Percentiles rank a stretch among this genome's conserved stretches.
Evolutionary conservation across 1,284 basidiomycete genomes (phyloP).

Genomic region (Vanrija sp.): DNA sequence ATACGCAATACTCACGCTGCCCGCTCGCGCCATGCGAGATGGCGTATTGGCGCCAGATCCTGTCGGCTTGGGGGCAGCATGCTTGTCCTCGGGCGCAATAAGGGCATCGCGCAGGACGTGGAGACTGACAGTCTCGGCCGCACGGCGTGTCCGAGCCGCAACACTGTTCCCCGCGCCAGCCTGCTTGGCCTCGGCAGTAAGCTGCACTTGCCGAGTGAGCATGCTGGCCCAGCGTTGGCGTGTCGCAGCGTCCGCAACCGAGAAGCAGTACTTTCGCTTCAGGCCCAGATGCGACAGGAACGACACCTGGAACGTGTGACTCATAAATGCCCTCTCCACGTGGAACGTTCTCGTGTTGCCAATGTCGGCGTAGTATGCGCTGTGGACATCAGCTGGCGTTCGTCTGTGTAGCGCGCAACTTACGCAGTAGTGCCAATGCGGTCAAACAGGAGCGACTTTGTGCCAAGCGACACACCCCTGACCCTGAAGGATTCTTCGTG

Average conservation of each 20-base stretch:
- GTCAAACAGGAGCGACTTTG: slow-evolving; percentile 73
- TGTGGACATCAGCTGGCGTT: slow-evolving; percentile 9
- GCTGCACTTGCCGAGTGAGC: slow-evolving; percentile 65
- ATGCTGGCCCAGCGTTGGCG: slow-evolving; percentile 69
- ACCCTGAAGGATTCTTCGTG: slow-evolving; percentile 81
- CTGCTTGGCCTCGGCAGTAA: slow-evolving; percentile 64
- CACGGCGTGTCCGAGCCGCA: slow-evolving; percentile 48
- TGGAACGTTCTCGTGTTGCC: slow-evolving; percentile 69
- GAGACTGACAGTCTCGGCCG: slow-evolving; percentile 69
- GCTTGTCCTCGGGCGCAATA: slow-evolving; percentile 46
- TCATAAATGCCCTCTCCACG: slow-evolving; percentile 89
- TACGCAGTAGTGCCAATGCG: slow-evolving; percentile 71
- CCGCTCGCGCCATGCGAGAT: not conserved
- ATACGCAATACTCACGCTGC: slow-evolving; percentile 26
- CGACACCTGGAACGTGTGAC: slow-evolving; percentile 83
- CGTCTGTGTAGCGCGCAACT: slow-evolving; percentile 15
- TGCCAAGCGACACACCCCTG: slow-evolving; percentile 73
- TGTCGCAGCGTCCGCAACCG: slow-evolving; percentile 69
- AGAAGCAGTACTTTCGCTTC: slow-evolving; percentile 88
- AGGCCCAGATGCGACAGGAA: slow-evolving; percentile 67
- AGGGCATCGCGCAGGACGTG: slow-evolving; percentile 78
- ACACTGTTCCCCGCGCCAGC: slow-evolving; percentile 1
- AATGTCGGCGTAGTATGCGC: slow-evolving; percentile 68
- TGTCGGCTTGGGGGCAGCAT: not conserved
- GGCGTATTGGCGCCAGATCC: not conserved